Evolutionary conservation across 352 stramenopile genomes (phyloP), one percentile per base, ranked within the genome.

Genomic region (Globisporangium solare): DNA sequence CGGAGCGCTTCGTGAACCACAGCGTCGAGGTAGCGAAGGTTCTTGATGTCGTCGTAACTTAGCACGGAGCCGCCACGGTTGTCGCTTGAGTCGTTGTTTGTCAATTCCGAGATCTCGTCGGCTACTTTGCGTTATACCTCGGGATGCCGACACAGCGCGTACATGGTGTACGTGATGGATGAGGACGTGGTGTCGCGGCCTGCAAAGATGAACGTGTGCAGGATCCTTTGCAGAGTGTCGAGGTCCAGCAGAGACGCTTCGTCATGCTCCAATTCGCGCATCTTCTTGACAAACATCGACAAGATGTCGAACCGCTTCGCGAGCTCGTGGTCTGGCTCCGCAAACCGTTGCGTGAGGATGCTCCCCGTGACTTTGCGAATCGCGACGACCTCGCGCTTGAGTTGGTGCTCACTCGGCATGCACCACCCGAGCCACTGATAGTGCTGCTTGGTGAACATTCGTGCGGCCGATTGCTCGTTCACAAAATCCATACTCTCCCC

Each of bases 1-100:
- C 86, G 79, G 39, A 92, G 64, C 2, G 79, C 68, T 51, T 95
- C 86, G 51, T 76, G 76, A 18, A 88, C 70, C 14, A 92, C 81
- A 10, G 78, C 86, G n/a, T 86, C 67, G 15, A 89, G 52, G 59
- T 90, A 95, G 46, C 63, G 72, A 49, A 95, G 60, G 11, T 54
- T 54, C 60, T 87, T 86, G 46, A 89, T 62, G 15, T 73, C 51
- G 13, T 89, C 71, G 63, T 85, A 87, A 10, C 39, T 43, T 13
- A 43, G 10, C 39, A n/a, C 39, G 39, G 27, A 35, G 27, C 27
- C 27, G 27, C 17, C 17, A n/a, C 18, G 39, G 2, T n/a, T 43
- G 39, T 43, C 17, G 39, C 17, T n/a, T 15, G 39, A 15, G 18
- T 15, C 17, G 39, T 43, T 43, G 17, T 43, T 20, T 10, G 27